phyloP scores from a whole-genome alignment of 2,329 filamentous ascomycete species.

The Fusarium ramigenum region DNA sequence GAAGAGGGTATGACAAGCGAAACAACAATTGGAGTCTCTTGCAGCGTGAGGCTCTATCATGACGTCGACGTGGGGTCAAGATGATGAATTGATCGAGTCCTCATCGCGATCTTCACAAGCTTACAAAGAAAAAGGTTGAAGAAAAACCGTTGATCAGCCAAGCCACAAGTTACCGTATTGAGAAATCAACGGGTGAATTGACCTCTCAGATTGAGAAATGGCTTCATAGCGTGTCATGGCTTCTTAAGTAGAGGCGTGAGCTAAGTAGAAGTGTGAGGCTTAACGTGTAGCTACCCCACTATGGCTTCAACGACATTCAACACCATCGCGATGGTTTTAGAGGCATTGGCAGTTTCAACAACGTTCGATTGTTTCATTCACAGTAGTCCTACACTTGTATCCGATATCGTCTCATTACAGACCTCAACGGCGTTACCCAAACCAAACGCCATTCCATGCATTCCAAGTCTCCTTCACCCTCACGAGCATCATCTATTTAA shows the following conservation, averaged over 20 bases:
- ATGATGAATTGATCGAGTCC: slow-evolving; percentile 27
- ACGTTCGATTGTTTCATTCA: slow-evolving; percentile 3
- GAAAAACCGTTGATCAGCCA: not conserved
- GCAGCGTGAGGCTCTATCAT: slow-evolving; percentile 12
- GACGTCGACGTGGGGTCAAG: slow-evolving; percentile 38
- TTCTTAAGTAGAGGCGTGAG: slow-evolving; percentile 8
- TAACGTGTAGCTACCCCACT: not conserved
- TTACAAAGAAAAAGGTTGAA: slow-evolving; percentile 1
- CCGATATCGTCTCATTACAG: not conserved
- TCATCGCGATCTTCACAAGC: slow-evolving; percentile 16
- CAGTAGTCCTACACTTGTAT: slow-evolving; percentile 31
- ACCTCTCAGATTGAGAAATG: not conserved
- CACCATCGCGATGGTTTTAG: not conserved
- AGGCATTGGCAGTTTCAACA: not conserved
- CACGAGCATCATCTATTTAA: slow-evolving; percentile 38
- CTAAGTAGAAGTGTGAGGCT: slow-evolving; percentile 7
- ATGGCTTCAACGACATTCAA: slow-evolving; percentile 4
- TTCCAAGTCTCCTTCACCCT: not conserved
- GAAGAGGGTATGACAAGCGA: slow-evolving; percentile 1
- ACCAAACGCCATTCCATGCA: slow-evolving; percentile 28
- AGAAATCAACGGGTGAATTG: not conserved
- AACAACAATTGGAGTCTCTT: slow-evolving; percentile 18
- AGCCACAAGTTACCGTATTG: not conserved
- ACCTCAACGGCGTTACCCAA: slow-evolving; percentile 12
- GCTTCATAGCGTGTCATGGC: slow-evolving; percentile 4